These are phyloP conservation scores for Umbelopsis vinacea DNA, from an alignment of 192 early-diverging fungal genomes.

Conservation along the genomic window DNA sequence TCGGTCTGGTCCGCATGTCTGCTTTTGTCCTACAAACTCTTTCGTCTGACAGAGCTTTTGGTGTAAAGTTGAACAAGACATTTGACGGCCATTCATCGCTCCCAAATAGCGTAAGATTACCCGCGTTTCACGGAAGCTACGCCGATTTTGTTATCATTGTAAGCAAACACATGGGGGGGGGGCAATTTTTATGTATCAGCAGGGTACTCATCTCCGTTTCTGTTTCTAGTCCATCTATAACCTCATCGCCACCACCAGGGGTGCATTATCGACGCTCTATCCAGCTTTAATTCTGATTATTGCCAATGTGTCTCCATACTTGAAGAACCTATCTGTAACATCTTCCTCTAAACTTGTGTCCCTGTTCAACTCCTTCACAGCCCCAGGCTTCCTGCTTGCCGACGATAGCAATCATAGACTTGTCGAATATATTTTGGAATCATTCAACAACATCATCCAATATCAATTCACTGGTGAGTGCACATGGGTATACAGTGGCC, in stretches of 20 bases:
- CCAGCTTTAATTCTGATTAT: conserved; percentile 80
- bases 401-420: conserved; percentile 78
- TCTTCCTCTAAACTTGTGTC: conserved; percentile 75
- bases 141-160: conserved; percentile 86
- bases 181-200: no score
- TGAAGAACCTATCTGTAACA: conserved; percentile 73
- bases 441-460: conserved; percentile 83
- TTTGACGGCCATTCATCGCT: conserved; percentile 64
- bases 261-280: conserved; percentile 68
- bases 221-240: conserved; percentile 68
- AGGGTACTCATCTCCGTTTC: no score
- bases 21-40: conserved; percentile 74
- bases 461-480: conserved; percentile 75
- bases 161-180: conserved; percentile 22
- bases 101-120: conserved; percentile 64
- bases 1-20: conserved; percentile 77
- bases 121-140: conserved; percentile 64
- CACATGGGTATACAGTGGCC: no score
- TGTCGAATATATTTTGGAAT: conserved; percentile 77
- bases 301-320: conserved; percentile 80
- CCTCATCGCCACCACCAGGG: conserved; percentile 75
- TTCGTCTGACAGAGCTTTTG: conserved; percentile 70
- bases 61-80: conserved; percentile 62
- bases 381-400: conserved; percentile 78
- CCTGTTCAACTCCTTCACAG: conserved; percentile 77